Evolutionary conservation across 1,284 basidiomycete genomes (phyloP).

Genomic region (Puccinia novopanici): DNA sequence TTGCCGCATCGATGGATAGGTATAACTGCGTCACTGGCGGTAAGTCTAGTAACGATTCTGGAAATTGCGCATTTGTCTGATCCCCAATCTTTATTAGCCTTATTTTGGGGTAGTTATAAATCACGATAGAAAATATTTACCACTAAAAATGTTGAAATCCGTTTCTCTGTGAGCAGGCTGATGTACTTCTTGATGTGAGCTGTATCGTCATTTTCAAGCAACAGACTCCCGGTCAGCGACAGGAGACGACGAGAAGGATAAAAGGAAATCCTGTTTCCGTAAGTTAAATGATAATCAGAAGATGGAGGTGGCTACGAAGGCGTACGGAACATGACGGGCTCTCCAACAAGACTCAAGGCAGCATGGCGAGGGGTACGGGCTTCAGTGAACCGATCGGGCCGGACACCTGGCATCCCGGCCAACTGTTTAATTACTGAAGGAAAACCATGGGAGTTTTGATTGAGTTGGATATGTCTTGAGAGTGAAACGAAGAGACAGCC

Average conservation of each 20-base stretch:
- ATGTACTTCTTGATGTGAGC: conserved; percentile 52
- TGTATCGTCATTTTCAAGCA: conserved; percentile 3
- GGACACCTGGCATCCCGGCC: conserved; percentile 49
- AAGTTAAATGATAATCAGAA: not conserved
- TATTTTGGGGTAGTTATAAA: not conserved
- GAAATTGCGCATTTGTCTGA: conserved; percentile 52
- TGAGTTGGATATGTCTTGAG: not conserved
- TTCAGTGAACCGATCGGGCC: conserved; percentile 47
- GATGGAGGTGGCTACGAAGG: not conserved
- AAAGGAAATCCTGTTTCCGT: not conserved
- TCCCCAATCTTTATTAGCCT: not conserved
- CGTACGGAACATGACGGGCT: conserved; percentile 51
- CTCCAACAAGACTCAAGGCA: conserved; percentile 51
- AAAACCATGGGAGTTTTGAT: not conserved
- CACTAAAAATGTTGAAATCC: conserved; percentile 50
- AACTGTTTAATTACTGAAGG: conserved; percentile 51
- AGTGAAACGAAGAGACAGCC: not conserved
- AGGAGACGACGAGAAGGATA: not conserved
- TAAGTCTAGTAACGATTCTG: conserved; percentile 44
- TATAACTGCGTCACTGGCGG: conserved; percentile 52
- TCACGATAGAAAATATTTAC: not conserved
- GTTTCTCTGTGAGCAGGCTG: conserved; percentile 47
- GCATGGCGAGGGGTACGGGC: conserved; percentile 51
- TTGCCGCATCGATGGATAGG: conserved; percentile 51
- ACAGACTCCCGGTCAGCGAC: not conserved